phyloP scores from a whole-genome alignment of 345 rosid species.

The Sonneratia alba region DNA sequence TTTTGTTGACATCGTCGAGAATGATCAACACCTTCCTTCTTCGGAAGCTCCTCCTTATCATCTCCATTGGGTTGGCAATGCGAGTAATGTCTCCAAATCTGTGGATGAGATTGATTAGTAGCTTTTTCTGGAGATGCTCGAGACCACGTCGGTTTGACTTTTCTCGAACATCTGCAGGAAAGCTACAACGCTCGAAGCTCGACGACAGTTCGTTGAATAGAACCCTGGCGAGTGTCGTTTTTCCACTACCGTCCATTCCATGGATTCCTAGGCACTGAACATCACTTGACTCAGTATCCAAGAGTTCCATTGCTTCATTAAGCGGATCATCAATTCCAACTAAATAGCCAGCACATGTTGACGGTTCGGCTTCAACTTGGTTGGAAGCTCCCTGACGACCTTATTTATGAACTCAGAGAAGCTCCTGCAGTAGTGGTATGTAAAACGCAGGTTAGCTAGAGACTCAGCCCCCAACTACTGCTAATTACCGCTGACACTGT shows the following conservation, averaged over 20 bases:
- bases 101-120: neutral
- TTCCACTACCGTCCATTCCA: slow-evolving; percentile 3
- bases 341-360: neutral
- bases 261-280: neutral
- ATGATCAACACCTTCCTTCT: neutral
- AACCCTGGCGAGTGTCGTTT: neutral
- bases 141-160: rapidly evolving
- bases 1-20: slow-evolving; percentile 1
- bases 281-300: neutral
- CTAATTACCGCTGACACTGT: too few relatives aligned
- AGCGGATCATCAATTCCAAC: neutral
- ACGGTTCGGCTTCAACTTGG: neutral
- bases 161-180: slow-evolving; percentile 4
- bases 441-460: too few relatives aligned
- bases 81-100: neutral
- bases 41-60: neutral
- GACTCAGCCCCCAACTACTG: too few relatives aligned
- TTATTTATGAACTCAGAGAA: neutral
- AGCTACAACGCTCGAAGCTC: neutral
- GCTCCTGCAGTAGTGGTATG: too few relatives aligned
- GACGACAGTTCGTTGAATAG: neutral
- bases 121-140: neutral
- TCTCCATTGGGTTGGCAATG: neutral
- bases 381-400: neutral
- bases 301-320: neutral